A percentile compares a stretch with the other conserved stretches of the same genome.
Evolutionary conservation across 2,329 filamentous ascomycete genomes (phyloP).

Genomic region (Gaeumannomyces sp.): DNA sequence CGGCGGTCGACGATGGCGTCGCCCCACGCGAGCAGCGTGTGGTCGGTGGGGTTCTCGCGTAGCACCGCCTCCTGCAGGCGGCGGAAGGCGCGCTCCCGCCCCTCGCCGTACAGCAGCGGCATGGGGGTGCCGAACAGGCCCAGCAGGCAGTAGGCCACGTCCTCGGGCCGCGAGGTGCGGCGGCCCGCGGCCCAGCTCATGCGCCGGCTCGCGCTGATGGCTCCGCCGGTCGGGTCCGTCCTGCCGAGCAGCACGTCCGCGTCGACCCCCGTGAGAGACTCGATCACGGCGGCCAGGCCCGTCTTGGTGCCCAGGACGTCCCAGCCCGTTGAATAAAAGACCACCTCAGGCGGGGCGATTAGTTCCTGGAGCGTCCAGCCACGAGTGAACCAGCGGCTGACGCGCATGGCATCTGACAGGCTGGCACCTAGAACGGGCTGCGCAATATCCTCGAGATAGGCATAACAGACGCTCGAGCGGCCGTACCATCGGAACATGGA

Average conservation of each 20-base stretch:
- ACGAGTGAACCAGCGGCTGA: slow-evolving; percentile 13
- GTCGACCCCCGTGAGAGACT: slow-evolving; percentile 6
- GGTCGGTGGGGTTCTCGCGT: slow-evolving; percentile 11
- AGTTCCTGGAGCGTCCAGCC: slow-evolving; percentile 16
- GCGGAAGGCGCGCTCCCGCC: slow-evolving; percentile 13
- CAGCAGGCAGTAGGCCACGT: slow-evolving; percentile 18
- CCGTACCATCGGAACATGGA: slow-evolving; percentile 13
- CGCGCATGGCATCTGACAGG: slow-evolving; percentile 3
- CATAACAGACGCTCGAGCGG: slow-evolving; percentile 12
- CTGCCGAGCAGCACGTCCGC: background rate
- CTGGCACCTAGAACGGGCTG: slow-evolving; percentile 9
- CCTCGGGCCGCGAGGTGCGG: slow-evolving; percentile 15
- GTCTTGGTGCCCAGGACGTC: slow-evolving; percentile 7
- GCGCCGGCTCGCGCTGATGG: background rate
- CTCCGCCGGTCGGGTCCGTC: background rate
- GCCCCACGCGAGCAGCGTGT: slow-evolving; percentile 20
- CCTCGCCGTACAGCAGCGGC: slow-evolving; percentile 18
- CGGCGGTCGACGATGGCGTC: background rate
- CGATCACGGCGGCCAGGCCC: background rate
- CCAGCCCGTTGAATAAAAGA: slow-evolving; percentile 11
- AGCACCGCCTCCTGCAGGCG: slow-evolving; percentile 18
- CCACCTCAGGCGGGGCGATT: slow-evolving; percentile 6
- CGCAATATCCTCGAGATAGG: slow-evolving; percentile 13
- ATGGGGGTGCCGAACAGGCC: slow-evolving; percentile 17
- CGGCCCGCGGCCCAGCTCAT: slow-evolving; percentile 17